Evolutionary conservation across 2,329 filamentous ascomycete genomes (phyloP), one percentile per base, ranked within the genome.

Genomic region (Capronia epimyces): DNA sequence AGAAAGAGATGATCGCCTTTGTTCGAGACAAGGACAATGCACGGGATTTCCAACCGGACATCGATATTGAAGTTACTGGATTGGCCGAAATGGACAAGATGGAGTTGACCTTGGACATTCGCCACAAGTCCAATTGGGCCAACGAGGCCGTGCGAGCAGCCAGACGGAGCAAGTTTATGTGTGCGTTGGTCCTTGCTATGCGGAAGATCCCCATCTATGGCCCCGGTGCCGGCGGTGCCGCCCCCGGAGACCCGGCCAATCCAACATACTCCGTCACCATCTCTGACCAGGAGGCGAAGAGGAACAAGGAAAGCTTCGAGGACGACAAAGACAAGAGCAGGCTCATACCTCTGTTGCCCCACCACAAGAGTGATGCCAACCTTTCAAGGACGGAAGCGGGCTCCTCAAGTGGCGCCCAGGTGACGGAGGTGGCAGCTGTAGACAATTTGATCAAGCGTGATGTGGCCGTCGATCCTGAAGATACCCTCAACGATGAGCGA

Each of bases 121-220:
- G 86, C 64, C 89, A 97, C 76, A 97, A 97, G 72, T 88, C 84
- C 51, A 93, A 91, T 71, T 91, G 87, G 87, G 82, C 88, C 60
- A 89, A 96, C 69, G 91, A 95, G 60, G 77, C 80, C 1, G 78
- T 96, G 34, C 86, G 90, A 34, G 84, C 84, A 15, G 79, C 85
- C 5, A 83, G 90, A 46, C 83, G 91, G 54, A 94, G 87, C 67
- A 97, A 95, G 70, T 97, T 98, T 72, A 95, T 97, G 83, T 95
- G 90, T 65, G 93, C 93, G 0, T 75, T 98, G 52, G 84, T 93
- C 3, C 70, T 89, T 7, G 89, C 91, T 2, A 73, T 96, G 52
- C 87, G 89, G 70, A 89, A 85, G 71, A 78, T 98, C 15, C 91
- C 90, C 8, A 91, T 98, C 64, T 79, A 88, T 61, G 82, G 75